Evolutionary conservation across 129 eudicot species (phyloP), one percentile per base, ranked within the genome.

Genomic region (sunflower (Helianthus annuus)): DNA sequence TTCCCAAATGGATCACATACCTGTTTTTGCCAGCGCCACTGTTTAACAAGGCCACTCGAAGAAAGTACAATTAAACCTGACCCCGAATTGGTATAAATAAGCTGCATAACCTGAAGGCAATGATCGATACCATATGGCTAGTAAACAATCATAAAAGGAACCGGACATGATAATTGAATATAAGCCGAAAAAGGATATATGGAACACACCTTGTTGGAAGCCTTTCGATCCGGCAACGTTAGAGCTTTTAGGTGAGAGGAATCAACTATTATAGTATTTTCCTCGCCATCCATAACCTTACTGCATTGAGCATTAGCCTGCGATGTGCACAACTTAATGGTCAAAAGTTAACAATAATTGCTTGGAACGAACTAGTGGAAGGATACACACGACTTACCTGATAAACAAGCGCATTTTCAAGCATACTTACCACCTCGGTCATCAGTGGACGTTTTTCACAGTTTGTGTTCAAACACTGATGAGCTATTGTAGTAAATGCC

Each of bases 21-120:
- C 79, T 59, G 85, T 7, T 88, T 87, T 75, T 90, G 96, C 96
- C 96, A 87, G 76, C 85, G 87, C 96, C 96, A 90, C 32, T 87
- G 86, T 71, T 87, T 87, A 79, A 87, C 93, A 68, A 87, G 75
- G 59, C 91, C 91, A 85, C 77, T 90, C 44, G 90, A 70, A 39
- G 93, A 90, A 53, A 90, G 85, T 51, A 87, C 96, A 39, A 90
- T 75, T 66, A 90, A 69, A 40, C 91, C 80, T 51, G 78, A 44
- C 49, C 96, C 96, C 54, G 93, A 87, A 74, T 90, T 90, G 53
- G 96, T 90, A 69, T 90, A 90, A 57, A 87, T 78, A 22, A 90
- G 58, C 48, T 91, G 82, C 84, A 85, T 58, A 64, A 90, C 83
- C 96, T 87, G 88, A 19, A 19, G 22, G 22, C 22, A 19, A 19